Conservation (phyloP, 176 grass and related monocot genomes). For the Oryza rufipogon region DNA sequence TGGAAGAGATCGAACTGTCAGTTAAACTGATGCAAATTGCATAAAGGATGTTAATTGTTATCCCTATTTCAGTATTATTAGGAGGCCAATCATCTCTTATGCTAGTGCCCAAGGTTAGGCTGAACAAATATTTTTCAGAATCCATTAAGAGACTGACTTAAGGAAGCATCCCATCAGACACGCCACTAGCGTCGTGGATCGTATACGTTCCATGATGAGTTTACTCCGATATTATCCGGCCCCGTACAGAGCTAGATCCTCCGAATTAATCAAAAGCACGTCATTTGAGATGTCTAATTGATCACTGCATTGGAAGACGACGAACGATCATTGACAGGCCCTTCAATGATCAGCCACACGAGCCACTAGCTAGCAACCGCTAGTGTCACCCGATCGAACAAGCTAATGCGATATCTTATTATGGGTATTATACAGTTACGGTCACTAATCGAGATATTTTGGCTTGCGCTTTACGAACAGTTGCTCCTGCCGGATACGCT, state of each 20-base stretch:
- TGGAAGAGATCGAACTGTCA: conserved; percentile 4
- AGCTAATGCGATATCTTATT: background rate
- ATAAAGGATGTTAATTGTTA: background rate
- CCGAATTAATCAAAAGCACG: background rate
- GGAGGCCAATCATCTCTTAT: background rate
- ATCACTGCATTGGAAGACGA: conserved; percentile 3
- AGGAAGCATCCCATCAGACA: conserved; percentile 4
- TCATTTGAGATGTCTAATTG: background rate
- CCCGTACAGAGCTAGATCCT: background rate
- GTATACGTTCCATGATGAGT: background rate
- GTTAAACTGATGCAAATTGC: background rate
- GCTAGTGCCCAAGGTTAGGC: background rate
- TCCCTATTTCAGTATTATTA: background rate
- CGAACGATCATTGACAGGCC: conserved; percentile 25
- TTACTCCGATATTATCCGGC: background rate
- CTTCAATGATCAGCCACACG: conserved; percentile 39
- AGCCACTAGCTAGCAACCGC: background rate
- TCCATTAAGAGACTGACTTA: background rate
- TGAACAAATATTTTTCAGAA: background rate
- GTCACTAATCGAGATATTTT: conserved; percentile 48
- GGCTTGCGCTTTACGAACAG: conserved; percentile 24
- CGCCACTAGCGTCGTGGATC: background rate
- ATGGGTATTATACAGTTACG: conserved; percentile 49
- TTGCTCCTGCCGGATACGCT: background rate
- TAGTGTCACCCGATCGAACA: conserved; percentile 47